Base-by-base conservation (phyloP, 345 rosid genomes). In the Firmiana major region DNA sequence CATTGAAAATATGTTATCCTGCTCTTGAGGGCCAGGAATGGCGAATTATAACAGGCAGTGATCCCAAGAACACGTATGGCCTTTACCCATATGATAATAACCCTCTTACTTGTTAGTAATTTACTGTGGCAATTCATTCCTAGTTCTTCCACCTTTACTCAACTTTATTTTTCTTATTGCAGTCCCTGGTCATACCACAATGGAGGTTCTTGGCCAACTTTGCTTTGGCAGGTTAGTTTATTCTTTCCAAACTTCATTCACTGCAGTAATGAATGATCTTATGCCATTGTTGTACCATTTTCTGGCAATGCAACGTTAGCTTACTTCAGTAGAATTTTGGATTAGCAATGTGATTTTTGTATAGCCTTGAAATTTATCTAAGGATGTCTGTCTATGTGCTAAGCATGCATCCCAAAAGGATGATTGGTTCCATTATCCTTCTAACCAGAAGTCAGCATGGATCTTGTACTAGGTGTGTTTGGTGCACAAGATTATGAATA, bases 111-210 rank as follows among this genome's bases (percentile, higher is more conserved):
- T 67, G 15, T 75, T 7, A 13, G 48, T 75, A 54, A 67, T 19
- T 74, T 53, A 46, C 4, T 24, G 64, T 28, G 49, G 31, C 22
- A 49, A 42, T 36, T 49, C 42, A 51, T 21, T 68, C 54, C 73
- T 60, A 63, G 78, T 74, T 69, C 31, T 66, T 46, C 26, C 55
- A 49, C 63, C 36, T 21, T 10, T 74, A n/a, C 69, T 70, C 36
- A 78, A 36, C 28, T n/a, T n/a, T n/a, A 66, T 60, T 83, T 64
- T 49, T 42, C 76, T 75, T 77, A 51, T 72, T 86, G 89, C 90
- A 94, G 98, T 48, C 92, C 97, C 13, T 94, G 98, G 98, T 92
- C 98, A 64, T 94, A 94, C 79, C 97, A 93, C 87, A 94, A 94
- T 80, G 98, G 90, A 77, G 98, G 98, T 58, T 81, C 97, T 53